Evolutionary conservation across 2,329 filamentous ascomycete genomes (phyloP).

Genomic region (Anthostomella pinea): DNA sequence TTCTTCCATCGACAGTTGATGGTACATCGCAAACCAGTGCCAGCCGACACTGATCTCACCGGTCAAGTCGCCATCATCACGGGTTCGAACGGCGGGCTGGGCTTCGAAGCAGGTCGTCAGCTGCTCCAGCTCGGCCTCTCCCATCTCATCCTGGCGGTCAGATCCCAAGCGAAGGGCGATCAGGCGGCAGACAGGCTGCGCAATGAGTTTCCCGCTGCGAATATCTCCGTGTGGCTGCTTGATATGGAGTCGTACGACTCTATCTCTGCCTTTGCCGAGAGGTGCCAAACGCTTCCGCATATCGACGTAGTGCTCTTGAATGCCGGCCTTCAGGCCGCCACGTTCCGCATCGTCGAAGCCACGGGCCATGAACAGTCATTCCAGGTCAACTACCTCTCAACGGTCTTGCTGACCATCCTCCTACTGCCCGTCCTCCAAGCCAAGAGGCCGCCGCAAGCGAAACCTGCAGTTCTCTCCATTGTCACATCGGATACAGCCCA

Average conservation of each 20-base stretch:
- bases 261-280: conserved; percentile 36
- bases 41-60: conserved; percentile 21
- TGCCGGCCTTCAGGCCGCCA: conserved; percentile 33
- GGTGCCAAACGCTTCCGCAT: conserved; percentile 31
- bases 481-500: conserved; percentile 26
- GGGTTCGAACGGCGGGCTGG: conserved; percentile 43
- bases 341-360: conserved; percentile 19
- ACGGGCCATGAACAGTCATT: conserved; percentile 39
- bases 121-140: conserved; percentile 36
- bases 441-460: conserved; percentile 5
- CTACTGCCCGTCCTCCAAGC: conserved; percentile 29
- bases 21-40: conserved; percentile 14
- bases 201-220: conserved; percentile 25
- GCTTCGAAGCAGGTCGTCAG: conserved; percentile 41
- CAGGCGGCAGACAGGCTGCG: conserved; percentile 34
- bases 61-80: conserved; percentile 43
- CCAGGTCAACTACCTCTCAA: conserved; percentile 40
- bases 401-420: conserved; percentile 31
- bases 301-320: conserved; percentile 47
- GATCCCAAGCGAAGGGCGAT: conserved; percentile 38
- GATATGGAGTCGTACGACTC: conserved; percentile 44
- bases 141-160: conserved; percentile 42
- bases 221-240: conserved; percentile 42
- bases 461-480: conserved; percentile 22
- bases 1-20: conserved; percentile 34